phyloP scores from a whole-genome alignment of 2,329 filamentous ascomycete genomes.

The Pestalotiopsis sp. region DNA sequence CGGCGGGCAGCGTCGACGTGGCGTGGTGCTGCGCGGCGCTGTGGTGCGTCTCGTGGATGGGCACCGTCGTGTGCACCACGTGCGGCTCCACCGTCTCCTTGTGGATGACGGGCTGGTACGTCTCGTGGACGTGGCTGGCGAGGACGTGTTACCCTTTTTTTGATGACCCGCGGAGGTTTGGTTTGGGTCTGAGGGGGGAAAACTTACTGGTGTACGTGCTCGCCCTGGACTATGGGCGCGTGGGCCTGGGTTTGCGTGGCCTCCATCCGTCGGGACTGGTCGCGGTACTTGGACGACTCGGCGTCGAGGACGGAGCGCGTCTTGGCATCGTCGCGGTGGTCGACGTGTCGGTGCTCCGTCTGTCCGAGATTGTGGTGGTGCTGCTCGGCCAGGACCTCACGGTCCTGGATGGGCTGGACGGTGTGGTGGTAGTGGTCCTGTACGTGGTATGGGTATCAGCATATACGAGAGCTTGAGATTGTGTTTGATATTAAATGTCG shows the following conservation, averaged over 20 bases:
- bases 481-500: background rate
- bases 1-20: slow-evolving; percentile 63
- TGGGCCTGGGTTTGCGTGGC: slow-evolving; percentile 50
- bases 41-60: slow-evolving; percentile 73
- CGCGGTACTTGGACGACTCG: slow-evolving; percentile 58
- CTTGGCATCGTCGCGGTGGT: slow-evolving; percentile 59
- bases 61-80: slow-evolving; percentile 72
- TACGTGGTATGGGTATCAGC: background rate
- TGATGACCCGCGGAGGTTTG: background rate
- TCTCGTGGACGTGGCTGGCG: slow-evolving; percentile 59
- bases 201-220: slow-evolving; percentile 61
- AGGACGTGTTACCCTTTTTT: too few species aligned
- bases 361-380: slow-evolving; percentile 61
- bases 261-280: slow-evolving; percentile 47
- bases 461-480: background rate
- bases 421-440: slow-evolving; percentile 70
- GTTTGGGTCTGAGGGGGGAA: background rate
- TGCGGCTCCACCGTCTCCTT: slow-evolving; percentile 70
- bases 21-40: slow-evolving; percentile 67
- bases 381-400: slow-evolving; percentile 53
- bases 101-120: slow-evolving; percentile 70
- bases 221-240: slow-evolving; percentile 55
- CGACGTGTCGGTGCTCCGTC: slow-evolving; percentile 62
- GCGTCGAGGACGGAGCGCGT: slow-evolving; percentile 49
- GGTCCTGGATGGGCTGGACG: slow-evolving; percentile 60